These are phyloP conservation scores for Caryopteris hybrid DNA, from an alignment of 305 asterid species.

Conservation along the genomic window DNA sequence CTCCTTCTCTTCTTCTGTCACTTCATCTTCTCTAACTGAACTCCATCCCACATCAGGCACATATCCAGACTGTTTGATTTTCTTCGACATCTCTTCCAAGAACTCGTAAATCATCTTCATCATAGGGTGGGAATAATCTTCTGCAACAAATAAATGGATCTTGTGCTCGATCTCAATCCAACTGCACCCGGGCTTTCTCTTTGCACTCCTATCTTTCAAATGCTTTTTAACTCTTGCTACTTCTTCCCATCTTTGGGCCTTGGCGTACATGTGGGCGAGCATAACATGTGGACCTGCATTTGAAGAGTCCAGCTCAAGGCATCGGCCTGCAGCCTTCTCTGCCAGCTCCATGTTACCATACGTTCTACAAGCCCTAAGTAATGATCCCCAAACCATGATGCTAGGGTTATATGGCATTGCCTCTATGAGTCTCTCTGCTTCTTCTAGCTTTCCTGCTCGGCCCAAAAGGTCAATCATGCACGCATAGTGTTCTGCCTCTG, in stretches of 20 bases:
- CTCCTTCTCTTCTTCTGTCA: conserved; percentile 37
- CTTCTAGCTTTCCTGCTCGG: conserved; percentile 59
- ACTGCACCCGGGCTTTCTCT: conserved; percentile 65
- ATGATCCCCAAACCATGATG: conserved; percentile 56
- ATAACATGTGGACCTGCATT: conserved; percentile 67
- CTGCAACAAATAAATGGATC: conserved; percentile 65
- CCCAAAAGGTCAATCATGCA: conserved; percentile 79
- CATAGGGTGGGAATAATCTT: conserved; percentile 63
- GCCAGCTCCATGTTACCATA: conserved; percentile 55
- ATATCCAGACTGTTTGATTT: conserved; percentile 52
- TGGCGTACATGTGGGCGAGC: conserved; percentile 55
- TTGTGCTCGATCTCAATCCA: conserved; percentile 62
- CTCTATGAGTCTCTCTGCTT: conserved; percentile 53
- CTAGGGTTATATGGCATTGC: conserved; percentile 62
- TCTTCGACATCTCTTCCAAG: conserved; percentile 54
- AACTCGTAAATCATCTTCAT: conserved; percentile 38
- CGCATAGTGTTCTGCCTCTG: conserved; percentile 57
- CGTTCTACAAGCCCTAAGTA: conserved; percentile 61
- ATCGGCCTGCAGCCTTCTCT: conserved; percentile 56
- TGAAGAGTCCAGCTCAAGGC: conserved; percentile 57
- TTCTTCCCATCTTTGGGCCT: conserved; percentile 57
- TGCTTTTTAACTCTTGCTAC: conserved; percentile 47
- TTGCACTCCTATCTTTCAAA: conserved; percentile 43
- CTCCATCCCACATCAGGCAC: conserved; percentile 44
- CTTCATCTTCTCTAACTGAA: conserved; percentile 36